Evolutionary conservation across 768 basidiomycete genomes (phyloP).

Genomic region (Lactifluus subvellereus): DNA sequence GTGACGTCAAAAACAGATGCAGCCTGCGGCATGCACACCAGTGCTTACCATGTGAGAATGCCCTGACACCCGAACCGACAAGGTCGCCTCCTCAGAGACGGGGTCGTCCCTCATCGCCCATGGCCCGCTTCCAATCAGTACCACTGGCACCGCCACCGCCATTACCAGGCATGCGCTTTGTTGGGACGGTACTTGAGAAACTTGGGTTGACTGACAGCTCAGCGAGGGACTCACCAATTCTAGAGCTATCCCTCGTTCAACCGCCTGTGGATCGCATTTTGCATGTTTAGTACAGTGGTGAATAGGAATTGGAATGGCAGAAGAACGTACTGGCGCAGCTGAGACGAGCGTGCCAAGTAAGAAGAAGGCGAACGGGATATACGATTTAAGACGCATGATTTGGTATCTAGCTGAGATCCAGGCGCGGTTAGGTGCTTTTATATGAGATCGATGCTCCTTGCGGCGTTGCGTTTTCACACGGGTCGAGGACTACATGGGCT

Average conservation of each 20-base stretch:
- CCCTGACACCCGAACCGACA: background rate
- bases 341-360: constrained; percentile 1
- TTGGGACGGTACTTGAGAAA: background rate
- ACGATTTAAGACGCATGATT: constrained; percentile 1
- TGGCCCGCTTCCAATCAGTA: constrained; percentile 5
- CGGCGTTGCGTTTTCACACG: background rate
- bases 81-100: background rate
- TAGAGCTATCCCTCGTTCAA: background rate
- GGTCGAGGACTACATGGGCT: too few relatives aligned
- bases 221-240: background rate
- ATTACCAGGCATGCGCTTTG: background rate
- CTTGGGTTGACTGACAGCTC: background rate
- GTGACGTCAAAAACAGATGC: background rate
- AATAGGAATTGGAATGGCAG: background rate
- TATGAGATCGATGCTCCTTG: too few relatives aligned
- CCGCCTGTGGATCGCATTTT: background rate
- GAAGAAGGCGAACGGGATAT: background rate
- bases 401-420: too few relatives aligned
- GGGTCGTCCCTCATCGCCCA: background rate
- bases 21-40: background rate
- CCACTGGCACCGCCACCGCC: background rate
- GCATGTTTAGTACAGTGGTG: background rate
- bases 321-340: constrained; percentile 1
- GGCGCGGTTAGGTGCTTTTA: background rate
- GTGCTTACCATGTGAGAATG: background rate